A percentile compares a stretch with the other conserved stretches of the same genome.
phyloP scores from a whole-genome alignment of 2,329 filamentous ascomycete genomes.

The Aspergillus brunneoviolaceus region DNA sequence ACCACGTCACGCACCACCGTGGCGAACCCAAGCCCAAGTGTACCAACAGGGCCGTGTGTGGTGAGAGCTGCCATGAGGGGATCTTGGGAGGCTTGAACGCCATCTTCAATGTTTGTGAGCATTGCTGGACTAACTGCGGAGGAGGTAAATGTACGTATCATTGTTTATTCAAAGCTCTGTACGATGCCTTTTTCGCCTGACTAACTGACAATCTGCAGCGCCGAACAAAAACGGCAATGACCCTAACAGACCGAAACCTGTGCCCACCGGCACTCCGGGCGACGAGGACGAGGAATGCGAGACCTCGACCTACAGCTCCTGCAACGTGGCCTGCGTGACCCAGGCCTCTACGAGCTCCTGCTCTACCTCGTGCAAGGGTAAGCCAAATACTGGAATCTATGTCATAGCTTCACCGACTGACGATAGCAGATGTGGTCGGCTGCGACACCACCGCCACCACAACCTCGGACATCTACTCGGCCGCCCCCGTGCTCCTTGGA shows the following conservation, averaged over 20 bases:
- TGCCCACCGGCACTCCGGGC: neutral
- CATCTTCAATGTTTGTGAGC: neutral
- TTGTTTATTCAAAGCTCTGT: too few relatives aligned
- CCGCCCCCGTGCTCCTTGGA: too few relatives aligned
- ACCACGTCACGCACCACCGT: neutral
- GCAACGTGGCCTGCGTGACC: neutral
- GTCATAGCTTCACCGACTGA: too few relatives aligned
- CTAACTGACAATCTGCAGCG: neutral
- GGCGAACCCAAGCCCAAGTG: neutral
- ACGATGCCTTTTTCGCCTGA: too few relatives aligned
- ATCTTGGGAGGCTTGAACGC: neutral
- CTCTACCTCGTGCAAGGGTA: neutral
- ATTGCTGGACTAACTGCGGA: neutral
- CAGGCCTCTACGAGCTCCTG: neutral
- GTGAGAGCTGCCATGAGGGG: neutral
- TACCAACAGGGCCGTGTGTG: neutral
- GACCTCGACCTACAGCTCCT: neutral
- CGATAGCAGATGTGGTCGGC: neutral
- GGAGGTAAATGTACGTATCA: neutral
- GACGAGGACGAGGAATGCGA: neutral
- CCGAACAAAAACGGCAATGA: neutral
- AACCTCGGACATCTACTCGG: too few relatives aligned
- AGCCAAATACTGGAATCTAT: too few relatives aligned
- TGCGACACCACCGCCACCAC: neutral
- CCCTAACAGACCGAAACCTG: neutral